Base-by-base conservation (phyloP, 208 protist genomes). In the Novymonas esmeraldas region DNA sequence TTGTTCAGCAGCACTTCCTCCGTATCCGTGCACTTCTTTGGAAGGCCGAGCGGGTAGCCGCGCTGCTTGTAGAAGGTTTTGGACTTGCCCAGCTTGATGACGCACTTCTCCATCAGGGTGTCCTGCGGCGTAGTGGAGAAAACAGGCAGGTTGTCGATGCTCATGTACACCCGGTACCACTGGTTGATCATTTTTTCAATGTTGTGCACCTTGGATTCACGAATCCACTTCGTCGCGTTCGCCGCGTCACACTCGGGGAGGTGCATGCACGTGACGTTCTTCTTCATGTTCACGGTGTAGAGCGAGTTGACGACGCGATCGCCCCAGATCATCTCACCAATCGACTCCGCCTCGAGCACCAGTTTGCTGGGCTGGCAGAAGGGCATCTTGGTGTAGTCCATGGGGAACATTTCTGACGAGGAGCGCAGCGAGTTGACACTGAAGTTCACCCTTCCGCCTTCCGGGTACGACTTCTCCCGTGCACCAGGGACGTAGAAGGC, bases 141-240 rank as follows among this genome's bases (percentile, higher is more conserved):
- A 16, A 79, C 78, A 9, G 85, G 86, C 33, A 96, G 75, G 64
- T 96, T 92, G 73, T 96, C 90, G 29, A 96, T 81, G 62, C 65
- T 93, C 81, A 96, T 89, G 54, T 85, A 83, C 18, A 82, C 90
- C n/a, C 90, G 87, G 60, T 94, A 96, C 20, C 79, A 82, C 22
- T 71, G 58, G 54, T 94, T 68, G 70, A 96, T 92, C 56, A 82
- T 79, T 34, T 68, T 75, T 31, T 76, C 63, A 20, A 95, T 34
- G n/a, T n/a, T 57, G 13, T 48, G 18, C 38, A 69, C 70, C 34
- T 13, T 26, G 6, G 59, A 14, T 16, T 70, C 41, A 38, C 67
- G 66, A 22, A 87, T 52, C 0, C 67, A 31, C 22, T 79, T 64
- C 10, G 61, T 86, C 46, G 85, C 89, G 0, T 6, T 18, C 6